A percentile compares a stretch with the other conserved stretches of the same genome.
Conservation (phyloP, 495 filamentous ascomycete genomes). For the Daldinia vernicosa region DNA sequence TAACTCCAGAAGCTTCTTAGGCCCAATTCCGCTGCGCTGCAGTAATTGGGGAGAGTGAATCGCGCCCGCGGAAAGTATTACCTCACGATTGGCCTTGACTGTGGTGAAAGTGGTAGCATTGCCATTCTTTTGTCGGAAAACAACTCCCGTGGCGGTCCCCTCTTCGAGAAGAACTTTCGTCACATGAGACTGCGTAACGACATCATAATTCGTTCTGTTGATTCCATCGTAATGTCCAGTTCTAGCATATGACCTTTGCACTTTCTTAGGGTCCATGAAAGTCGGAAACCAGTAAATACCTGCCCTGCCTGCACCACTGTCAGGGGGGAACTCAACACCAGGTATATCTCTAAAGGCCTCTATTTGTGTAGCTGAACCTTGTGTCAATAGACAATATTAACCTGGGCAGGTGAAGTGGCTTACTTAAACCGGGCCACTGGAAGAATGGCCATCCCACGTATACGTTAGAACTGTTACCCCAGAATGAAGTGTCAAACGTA, state of each 20-base stretch:
- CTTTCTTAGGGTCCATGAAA: conserved; percentile 54
- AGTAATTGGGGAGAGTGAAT: conserved; percentile 68
- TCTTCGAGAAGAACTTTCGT: conserved; percentile 49
- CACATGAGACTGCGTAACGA: conserved; percentile 52
- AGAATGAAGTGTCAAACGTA: conserved; percentile 52
- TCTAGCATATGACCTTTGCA: conserved; percentile 52
- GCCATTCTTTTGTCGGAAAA: conserved; percentile 35
- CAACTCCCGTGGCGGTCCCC: conserved; percentile 50
- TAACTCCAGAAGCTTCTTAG: conserved; percentile 53
- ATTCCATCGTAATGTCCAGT: conserved; percentile 50
- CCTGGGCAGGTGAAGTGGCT: background rate
- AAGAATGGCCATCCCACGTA: conserved; percentile 55
- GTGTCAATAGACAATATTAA: background rate
- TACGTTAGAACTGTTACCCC: conserved; percentile 54
- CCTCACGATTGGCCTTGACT: conserved; percentile 61
- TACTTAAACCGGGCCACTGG: conserved; percentile 51
- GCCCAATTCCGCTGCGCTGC: conserved; percentile 66
- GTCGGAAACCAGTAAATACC: conserved; percentile 58
- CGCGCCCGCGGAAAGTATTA: conserved; percentile 66
- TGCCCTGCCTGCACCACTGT: conserved; percentile 52
- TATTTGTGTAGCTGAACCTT: conserved; percentile 42
- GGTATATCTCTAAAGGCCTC: conserved; percentile 52
- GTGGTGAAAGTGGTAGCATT: conserved; percentile 34
- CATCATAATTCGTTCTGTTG: conserved; percentile 51
- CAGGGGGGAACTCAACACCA: conserved; percentile 52